Base-by-base conservation (phyloP, 2,329 filamentous ascomycete species). In the Aureobasidium musti region DNA sequence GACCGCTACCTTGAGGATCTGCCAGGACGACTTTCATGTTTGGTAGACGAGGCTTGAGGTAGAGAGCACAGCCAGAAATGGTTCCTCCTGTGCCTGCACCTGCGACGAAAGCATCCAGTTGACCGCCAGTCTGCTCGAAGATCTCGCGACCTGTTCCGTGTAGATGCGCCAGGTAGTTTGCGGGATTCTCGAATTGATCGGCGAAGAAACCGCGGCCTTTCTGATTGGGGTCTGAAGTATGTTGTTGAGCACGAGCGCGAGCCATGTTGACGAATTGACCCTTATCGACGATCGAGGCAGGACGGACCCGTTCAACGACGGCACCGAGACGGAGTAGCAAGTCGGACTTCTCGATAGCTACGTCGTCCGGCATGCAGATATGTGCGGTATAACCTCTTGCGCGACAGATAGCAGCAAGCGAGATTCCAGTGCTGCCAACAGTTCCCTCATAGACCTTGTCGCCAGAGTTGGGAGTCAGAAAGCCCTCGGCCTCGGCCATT, bases 381-480 rank as follows among this genome's bases (percentile, higher is more conserved):
- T 98, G 91, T 37, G 92, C 92, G 70, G 89, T 86, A 80, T 98
- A 98, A 39, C 95, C 95, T 77, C 88, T 86, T 26, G 95, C 93
- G 71, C 93, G 86, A 59, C 92, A 93, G 60, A 99, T 86, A 0
- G 91, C 91, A 2, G 95, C 95, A 11, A 99, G 84, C 19, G 93
- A 97, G 72, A 99, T 98, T 26, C 95, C 95, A 0, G 95, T 99
- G 75, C 91, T 96, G 68, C 95, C 95, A 19, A 97, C 93, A 1
- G 95, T 99, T 70, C 95, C 95, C 81, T 99, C 95, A 78, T 98
- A 99, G 73, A 99, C 92, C 50, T 91, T 96, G 77, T 99, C 95
- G 68, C 94, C 94, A 26, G 90, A 88, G 71, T 90, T 83, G 0
- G 95, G 94, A 0, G 83, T 84, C 53, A 99, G 80, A 21, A 93